phyloP scores from a whole-genome alignment of 257 asterid species.

The Lavandula angustifolia region DNA sequence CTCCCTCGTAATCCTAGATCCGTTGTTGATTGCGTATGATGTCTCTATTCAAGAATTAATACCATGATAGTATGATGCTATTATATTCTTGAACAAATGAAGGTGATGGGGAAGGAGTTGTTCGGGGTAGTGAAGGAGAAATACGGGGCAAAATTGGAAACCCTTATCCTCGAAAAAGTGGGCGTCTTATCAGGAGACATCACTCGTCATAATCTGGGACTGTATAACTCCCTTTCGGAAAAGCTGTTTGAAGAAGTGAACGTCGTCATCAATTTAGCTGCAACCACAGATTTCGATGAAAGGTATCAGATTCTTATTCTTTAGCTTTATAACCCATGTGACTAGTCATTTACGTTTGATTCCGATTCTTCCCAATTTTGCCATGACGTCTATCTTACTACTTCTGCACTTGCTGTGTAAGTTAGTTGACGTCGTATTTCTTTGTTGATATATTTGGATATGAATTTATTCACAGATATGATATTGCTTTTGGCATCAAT shows the following conservation, averaged over 20 bases:
- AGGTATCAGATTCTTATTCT: slow-evolving; percentile 36
- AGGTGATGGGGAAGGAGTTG: slow-evolving; percentile 54
- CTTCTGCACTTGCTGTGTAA: too few relatives aligned
- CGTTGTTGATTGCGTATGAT: too few relatives aligned
- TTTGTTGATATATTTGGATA: too few relatives aligned
- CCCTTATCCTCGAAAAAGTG: slow-evolving; percentile 37
- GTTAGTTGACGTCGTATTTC: too few relatives aligned
- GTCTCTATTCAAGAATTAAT: too few relatives aligned
- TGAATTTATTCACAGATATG: slow-evolving; percentile 38
- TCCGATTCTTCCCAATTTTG: too few relatives aligned
- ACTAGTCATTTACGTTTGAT: too few relatives aligned
- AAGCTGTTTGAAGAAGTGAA: slow-evolving; percentile 41
- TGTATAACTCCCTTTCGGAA: slow-evolving; percentile 35
- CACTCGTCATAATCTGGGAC: slow-evolving; percentile 44
- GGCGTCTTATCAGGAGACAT: slow-evolving; percentile 48
- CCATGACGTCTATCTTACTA: too few relatives aligned
- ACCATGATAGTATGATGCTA: too few relatives aligned
- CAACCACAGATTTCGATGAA: slow-evolving; percentile 61
- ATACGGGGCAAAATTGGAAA: slow-evolving; percentile 37
- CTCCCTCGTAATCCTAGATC: too few relatives aligned
- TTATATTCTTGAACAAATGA: too few relatives aligned
- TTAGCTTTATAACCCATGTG: too few relatives aligned
- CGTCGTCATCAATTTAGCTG: slow-evolving; percentile 58
- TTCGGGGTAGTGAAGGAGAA: slow-evolving; percentile 47
- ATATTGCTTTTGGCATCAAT: slow-evolving; percentile 59